phyloP scores from a whole-genome alignment of 2,329 filamentous ascomycete species.

The Sporothrix luriei region DNA sequence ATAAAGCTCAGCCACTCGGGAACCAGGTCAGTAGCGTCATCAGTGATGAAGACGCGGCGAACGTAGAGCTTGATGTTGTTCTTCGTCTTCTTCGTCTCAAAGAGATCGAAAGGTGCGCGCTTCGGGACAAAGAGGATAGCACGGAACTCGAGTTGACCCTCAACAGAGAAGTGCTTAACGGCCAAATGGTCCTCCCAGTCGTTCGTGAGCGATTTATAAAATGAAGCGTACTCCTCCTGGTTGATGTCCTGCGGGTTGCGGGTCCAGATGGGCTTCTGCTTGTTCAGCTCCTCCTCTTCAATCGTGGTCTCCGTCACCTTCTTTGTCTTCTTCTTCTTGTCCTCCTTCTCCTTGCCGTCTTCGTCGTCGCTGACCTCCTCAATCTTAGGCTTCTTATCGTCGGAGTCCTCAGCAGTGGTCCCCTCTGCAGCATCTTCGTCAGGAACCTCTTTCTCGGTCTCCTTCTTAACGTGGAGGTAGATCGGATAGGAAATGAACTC shows the following conservation, averaged over 20 bases:
- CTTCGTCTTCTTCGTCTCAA: conserved; percentile 99
- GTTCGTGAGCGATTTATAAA: conserved; percentile 99
- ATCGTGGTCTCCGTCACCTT: conserved; percentile 98
- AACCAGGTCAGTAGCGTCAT: conserved; percentile 98
- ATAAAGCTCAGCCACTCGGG: conserved; percentile 99
- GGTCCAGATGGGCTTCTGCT: conserved; percentile 99
- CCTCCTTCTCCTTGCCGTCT: conserved; percentile 76
- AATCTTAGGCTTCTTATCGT: conserved; percentile 94
- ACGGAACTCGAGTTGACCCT: conserved; percentile 99
- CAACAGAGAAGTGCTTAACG: conserved; percentile 99
- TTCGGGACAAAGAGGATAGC: conserved; percentile 99
- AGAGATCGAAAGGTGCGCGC: conserved; percentile 98
- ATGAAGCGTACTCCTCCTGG: conserved; percentile 94
- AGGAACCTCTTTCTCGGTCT: conserved; percentile 97
- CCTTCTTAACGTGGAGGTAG: conserved; percentile 99
- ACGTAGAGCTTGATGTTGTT: conserved; percentile 99
- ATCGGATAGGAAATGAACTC: conserved; percentile 99
- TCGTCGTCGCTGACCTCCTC: conserved; percentile 89
- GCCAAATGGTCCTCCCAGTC: conserved; percentile 99
- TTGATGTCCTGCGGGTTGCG: conserved; percentile 95
- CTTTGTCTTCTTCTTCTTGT: conserved; percentile 95
- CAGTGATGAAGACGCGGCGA: conserved; percentile 99
- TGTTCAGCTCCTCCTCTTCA: conserved; percentile 99
- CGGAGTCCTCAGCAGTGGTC: conserved; percentile 60
- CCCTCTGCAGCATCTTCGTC: conserved; percentile 80